These are phyloP conservation scores for Diaporthe sp. DNA, from an alignment of 2,329 filamentous ascomycete species.

Conservation along the genomic window DNA sequence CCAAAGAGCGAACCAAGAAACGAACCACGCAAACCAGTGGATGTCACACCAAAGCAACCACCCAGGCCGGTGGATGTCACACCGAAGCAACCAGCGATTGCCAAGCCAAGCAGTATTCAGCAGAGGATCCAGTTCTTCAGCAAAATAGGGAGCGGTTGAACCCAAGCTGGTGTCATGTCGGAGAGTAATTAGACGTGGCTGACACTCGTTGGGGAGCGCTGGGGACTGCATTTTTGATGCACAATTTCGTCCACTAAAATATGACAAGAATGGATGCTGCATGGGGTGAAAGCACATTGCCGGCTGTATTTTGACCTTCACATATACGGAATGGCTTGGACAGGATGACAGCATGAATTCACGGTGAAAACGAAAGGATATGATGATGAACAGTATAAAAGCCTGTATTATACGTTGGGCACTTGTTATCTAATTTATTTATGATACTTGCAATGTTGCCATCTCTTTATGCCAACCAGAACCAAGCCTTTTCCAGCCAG, in stretches of 20 bases:
- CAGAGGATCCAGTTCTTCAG: conserved; percentile 23
- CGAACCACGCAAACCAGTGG: neutral
- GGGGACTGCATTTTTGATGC: no score
- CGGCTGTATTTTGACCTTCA: neutral
- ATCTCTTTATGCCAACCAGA: conserved; percentile 62
- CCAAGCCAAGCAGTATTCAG: conserved; percentile 11
- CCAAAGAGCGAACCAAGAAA: neutral
- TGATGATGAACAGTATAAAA: neutral
- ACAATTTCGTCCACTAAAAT: neutral
- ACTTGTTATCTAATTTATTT: neutral
- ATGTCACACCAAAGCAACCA: neutral
- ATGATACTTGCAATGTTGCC: neutral
- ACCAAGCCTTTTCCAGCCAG: conserved; percentile 66
- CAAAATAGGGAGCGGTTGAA: neutral
- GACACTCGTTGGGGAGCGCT: neutral
- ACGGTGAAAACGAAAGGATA: neutral
- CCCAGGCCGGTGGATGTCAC: neutral
- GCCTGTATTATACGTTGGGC: no score
- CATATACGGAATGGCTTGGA: neutral
- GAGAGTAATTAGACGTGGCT: no score
- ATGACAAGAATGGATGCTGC: no score
- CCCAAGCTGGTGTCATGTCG: neutral
- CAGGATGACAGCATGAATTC: neutral
- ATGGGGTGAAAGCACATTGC: neutral
- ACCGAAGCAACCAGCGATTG: neutral